Evolutionary conservation across 1,284 basidiomycete genomes (phyloP), one percentile per base, ranked within the genome.

Genomic region (Stygiomarasmius scandens): DNA sequence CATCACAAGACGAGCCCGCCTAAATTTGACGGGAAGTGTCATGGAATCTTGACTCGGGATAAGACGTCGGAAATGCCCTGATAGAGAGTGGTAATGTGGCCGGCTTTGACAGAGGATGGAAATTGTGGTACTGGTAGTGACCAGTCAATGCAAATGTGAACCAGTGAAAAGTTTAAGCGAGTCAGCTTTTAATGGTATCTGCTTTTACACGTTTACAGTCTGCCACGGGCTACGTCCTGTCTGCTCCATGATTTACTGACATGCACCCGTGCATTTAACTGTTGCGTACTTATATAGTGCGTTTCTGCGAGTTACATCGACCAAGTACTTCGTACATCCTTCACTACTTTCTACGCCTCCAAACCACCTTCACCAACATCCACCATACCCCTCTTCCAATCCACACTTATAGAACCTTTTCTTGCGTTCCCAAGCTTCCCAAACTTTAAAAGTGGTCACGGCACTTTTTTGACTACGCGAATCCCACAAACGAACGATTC

Each of bases 401-500:
- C 92, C 8, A 93, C 76, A 45, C 82, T 80, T 56, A 95, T n/a
- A 69, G 0, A 92, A 79, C 69, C 94, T 93, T 69, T 77, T 74
- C 3, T 65, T 60, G 14, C 76, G 79, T 2, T 83, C 80, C 83
- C 83, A 86, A 1, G n/a, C n/a, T n/a, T n/a, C n/a, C n/a, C n/a
- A n/a, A n/a, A 77, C 80, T 48, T 78, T 81, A 71, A 96, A 93
- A 59, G 79, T 83, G 64, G 87, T 78, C 69, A 92, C 75, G 0
- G 87, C 81, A 10, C 77, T 72, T 64, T 84, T 84, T 16, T 78
- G 74, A 64, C 87, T 91, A 1, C 94, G 80, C 25, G 94, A 73
- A 71, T 98, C 95, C 94, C 94, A 97, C 19, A 97, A 76, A 24
- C 93, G 82, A 2, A 90, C 86, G 0, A 87, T 76, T 34, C 93